Evolutionary conservation across 805 yeast genomes (phyloP).

Genomic region (Saccharomycopsis sp.): DNA sequence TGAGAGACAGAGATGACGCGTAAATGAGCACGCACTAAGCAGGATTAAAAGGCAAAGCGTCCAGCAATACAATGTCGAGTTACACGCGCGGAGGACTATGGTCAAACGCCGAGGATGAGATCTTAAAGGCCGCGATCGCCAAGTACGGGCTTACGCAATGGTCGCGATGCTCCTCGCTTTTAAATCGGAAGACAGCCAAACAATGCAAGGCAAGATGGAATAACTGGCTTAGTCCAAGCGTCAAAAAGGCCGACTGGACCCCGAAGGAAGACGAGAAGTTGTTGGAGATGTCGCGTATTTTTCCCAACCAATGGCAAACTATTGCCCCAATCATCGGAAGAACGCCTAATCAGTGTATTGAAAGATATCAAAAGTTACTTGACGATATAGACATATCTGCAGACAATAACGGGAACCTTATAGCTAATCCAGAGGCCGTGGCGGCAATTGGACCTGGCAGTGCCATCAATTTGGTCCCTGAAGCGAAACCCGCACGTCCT

Average conservation of each 20-base stretch:
- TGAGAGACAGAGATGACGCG: too few species aligned
- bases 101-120: constrained; percentile 59
- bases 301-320: constrained; percentile 94
- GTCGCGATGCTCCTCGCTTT: constrained; percentile 83
- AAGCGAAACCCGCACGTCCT: constrained; percentile 73
- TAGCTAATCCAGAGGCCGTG: constrained; percentile 13
- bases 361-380: constrained; percentile 69
- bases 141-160: constrained; percentile 94
- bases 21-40: too few species aligned
- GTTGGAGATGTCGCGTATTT: constrained; percentile 52
- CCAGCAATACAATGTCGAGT: constrained; percentile 10
- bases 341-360: constrained; percentile 82
- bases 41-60: too few species aligned
- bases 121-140: constrained; percentile 81
- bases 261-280: constrained; percentile 70
- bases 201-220: constrained; percentile 93
- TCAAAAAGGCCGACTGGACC: constrained; percentile 62
- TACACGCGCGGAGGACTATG: constrained; percentile 19
- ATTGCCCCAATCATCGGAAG: constrained; percentile 77
- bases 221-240: constrained; percentile 75
- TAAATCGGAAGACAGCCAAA: constrained; percentile 79
- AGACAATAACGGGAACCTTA: neutral
- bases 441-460: constrained; percentile 10
- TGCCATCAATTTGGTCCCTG: constrained; percentile 64
- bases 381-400: constrained; percentile 39